Evolutionary conservation across 1,284 basidiomycete species (phyloP), one percentile per base, ranked within the genome.

Genomic region (Hemileia vastatrix): DNA sequence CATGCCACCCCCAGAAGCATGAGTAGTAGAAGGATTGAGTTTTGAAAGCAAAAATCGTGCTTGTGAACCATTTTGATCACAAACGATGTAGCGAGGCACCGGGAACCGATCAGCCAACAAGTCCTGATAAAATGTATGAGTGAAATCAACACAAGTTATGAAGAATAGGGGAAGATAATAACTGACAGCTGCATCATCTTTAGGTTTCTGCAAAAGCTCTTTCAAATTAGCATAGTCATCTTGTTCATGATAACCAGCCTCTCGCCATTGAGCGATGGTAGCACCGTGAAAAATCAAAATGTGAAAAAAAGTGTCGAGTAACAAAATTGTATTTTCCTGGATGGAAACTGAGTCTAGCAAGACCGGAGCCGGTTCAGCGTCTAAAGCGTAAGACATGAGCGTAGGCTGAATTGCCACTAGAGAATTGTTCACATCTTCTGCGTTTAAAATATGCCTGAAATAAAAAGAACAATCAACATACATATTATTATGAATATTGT

Each of bases 241-340:
- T 78, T 97, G 93, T 6, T 99, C 93, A 75, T 98, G 95, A 76
- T 98, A 99, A 5, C 93, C 92, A n/a, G 91, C 90, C 78, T 98
- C 97, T 63, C 94, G 84, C 95, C 95, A 99, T 77, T 93, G 88
- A 0, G 94, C 92, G 58, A 98, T 83, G 15, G 92, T 92, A 77
- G 94, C 91, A 31, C 95, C 95, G 76, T 98, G 93, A 87, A 96
- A 98, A 78, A 98, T 98, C 72, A 98, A 86, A 70, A 98, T 96
- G 77, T 99, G 95, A 90, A 99, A 98, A 83, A 96, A 99, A 2
- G 95, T 98, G 76, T 99, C 95, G 66, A 99, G 86, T n/a, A 99
- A 83, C 40, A 99, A 83, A 70, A 98, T 88, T 68, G 93, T 90
- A 72, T 99, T 94, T 52, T 89, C 88, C 76, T 94, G 91, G 79